Percentiles rank a stretch among this genome's conserved stretches.
Evolutionary conservation across 2,329 filamentous ascomycete species (phyloP).

Genomic region (Ophiostoma quercus): DNA sequence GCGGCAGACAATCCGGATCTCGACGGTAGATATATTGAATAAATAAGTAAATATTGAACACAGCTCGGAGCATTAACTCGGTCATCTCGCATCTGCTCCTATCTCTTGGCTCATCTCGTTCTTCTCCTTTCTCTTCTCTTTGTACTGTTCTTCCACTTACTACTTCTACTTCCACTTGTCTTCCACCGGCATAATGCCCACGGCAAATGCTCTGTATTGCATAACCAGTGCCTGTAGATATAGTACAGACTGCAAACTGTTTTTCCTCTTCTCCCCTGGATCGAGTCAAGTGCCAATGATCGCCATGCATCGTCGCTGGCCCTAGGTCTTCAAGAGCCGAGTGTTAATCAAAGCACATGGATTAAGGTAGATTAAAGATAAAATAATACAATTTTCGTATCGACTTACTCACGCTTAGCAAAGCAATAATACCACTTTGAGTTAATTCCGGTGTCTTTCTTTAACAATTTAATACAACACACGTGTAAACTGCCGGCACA

Average conservation of each 20-base stretch:
- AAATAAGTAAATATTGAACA: neutral
- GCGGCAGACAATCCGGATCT: no score
- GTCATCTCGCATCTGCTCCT: neutral
- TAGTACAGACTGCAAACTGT: no score
- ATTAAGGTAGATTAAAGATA: neutral
- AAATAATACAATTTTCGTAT: no score
- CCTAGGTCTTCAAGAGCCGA: conserved; percentile 9
- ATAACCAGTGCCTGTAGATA: neutral
- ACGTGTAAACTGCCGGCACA: neutral
- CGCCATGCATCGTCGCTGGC: conserved; percentile 11
- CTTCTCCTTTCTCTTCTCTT: neutral
- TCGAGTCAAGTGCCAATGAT: conserved; percentile 10
- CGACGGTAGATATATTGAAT: neutral
- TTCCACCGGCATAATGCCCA: neutral
- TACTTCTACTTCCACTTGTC: neutral
- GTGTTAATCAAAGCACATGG: neutral
- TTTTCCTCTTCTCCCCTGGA: conserved; percentile 12
- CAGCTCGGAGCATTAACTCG: neutral
- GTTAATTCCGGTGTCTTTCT: neutral
- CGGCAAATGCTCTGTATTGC: conserved; percentile 1
- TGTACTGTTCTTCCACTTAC: neutral
- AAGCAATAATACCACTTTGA: neutral
- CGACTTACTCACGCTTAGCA: neutral
- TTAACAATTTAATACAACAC: neutral
- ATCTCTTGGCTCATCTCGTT: conserved; percentile 5